Evolutionary conservation across 2,329 filamentous ascomycete species (phyloP).

Genomic region (Neurospora sp.): DNA sequence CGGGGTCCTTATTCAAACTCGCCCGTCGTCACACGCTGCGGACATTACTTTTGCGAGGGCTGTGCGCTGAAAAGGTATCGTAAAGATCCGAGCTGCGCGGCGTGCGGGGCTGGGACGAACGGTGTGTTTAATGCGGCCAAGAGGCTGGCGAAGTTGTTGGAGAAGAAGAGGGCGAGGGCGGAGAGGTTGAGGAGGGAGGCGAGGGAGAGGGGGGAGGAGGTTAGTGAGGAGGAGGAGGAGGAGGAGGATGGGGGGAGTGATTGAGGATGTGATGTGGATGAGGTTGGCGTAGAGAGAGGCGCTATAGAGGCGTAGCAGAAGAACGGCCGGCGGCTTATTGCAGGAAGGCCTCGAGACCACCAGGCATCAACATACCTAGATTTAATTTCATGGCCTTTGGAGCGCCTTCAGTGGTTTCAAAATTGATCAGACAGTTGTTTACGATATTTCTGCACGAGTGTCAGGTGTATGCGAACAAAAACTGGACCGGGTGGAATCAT

Average conservation of each 20-base stretch:
- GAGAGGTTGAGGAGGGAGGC: conserved; percentile 47
- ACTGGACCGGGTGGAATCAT: background rate
- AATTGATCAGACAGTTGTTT: background rate
- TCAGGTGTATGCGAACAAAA: background rate
- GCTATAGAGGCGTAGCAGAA: background rate
- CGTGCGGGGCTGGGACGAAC: conserved; percentile 74
- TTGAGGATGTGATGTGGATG: background rate
- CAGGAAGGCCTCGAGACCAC: background rate
- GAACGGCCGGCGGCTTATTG: background rate
- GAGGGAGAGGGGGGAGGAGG: conserved; percentile 40
- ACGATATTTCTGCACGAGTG: background rate
- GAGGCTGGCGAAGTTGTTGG: conserved; percentile 69
- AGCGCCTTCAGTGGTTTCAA: background rate
- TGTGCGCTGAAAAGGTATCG: conserved; percentile 83
- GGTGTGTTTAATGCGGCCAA: conserved; percentile 88
- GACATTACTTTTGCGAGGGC: conserved; percentile 90
- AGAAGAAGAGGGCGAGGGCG: conserved; percentile 57
- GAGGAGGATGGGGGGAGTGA: conserved; percentile 2
- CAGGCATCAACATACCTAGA: background rate
- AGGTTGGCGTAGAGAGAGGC: background rate
- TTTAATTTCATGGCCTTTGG: background rate
- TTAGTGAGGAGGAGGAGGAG: conserved; percentile 28
- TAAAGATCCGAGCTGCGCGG: conserved; percentile 78
- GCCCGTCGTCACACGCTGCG: conserved; percentile 80
- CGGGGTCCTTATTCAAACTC: conserved; percentile 59